Percentiles rank a stretch among this genome's conserved stretches.
phyloP scores from a whole-genome alignment of 257 asterid species.

The Haberlea rhodopensis region DNA sequence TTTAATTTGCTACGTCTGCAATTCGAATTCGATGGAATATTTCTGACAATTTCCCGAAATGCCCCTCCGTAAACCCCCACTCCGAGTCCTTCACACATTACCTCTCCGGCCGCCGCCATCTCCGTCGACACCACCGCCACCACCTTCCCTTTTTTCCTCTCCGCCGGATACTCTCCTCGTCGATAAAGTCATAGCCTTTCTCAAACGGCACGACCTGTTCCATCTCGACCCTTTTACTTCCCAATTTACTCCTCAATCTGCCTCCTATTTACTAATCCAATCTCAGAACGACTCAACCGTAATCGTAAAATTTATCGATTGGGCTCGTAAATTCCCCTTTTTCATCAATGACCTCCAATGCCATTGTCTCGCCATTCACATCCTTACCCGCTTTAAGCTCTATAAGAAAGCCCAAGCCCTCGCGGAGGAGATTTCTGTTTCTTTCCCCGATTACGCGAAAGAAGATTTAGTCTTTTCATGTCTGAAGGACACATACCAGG shows the following conservation, averaged over 20 bases:
- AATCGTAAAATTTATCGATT: slow-evolving; percentile 52
- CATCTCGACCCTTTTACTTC: slow-evolving; percentile 49
- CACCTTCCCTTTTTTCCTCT: slow-evolving; percentile 34
- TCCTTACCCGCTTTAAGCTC: slow-evolving; percentile 75
- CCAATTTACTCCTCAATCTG: slow-evolving; percentile 61
- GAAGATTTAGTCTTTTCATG: slow-evolving; percentile 49
- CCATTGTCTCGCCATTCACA: slow-evolving; percentile 63
- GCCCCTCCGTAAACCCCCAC: slow-evolving; percentile 41
- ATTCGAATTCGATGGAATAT: too few species aligned
- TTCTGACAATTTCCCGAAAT: slow-evolving; percentile 30
- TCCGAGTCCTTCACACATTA: slow-evolving; percentile 39
- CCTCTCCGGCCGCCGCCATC: slow-evolving; percentile 23
- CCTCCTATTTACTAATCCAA: slow-evolving; percentile 63
- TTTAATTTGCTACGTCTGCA: neutral
- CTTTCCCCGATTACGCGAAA: slow-evolving; percentile 31
- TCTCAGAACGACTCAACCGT: slow-evolving; percentile 46
- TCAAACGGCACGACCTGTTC: slow-evolving; percentile 48
- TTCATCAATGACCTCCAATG: slow-evolving; percentile 55
- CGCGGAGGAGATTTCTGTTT: slow-evolving; percentile 49
- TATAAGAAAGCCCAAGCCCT: slow-evolving; percentile 65
- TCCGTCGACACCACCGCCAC: slow-evolving; percentile 24
- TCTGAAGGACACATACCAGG: slow-evolving; percentile 61
- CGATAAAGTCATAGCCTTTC: slow-evolving; percentile 53
- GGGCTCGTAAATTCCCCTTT: slow-evolving; percentile 64
- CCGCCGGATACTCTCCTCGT: slow-evolving; percentile 45